Evolutionary conservation across 164 flowering plant genomes (phyloP).

Genomic region (Magnolia sinica): DNA sequence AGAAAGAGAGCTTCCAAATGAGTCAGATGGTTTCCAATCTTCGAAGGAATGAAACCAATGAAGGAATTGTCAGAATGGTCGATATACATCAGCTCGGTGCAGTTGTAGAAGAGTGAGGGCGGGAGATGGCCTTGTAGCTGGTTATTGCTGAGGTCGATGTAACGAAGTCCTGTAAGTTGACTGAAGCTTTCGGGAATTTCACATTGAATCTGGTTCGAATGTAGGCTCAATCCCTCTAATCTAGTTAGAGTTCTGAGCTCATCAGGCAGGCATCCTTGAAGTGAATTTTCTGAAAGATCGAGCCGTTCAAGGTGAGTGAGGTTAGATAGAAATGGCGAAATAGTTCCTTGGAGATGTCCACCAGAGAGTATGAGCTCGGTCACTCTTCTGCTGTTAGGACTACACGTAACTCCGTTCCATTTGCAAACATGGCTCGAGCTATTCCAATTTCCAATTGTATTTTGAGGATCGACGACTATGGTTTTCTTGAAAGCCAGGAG

Average conservation of each 20-base stretch:
- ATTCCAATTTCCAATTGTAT: slow-evolving; percentile 23
- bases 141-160: not conserved
- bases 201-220: not conserved
- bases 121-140: not conserved
- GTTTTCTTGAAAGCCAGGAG: slow-evolving; percentile 25
- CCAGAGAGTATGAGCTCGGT: slow-evolving; percentile 13
- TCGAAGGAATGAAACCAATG: slow-evolving; percentile 2
- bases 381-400: slow-evolving; percentile 21
- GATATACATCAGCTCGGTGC: not conserved
- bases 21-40: not conserved
- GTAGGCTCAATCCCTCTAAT: not conserved
- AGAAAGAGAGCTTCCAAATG: not conserved
- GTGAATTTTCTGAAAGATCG: slow-evolving; percentile 22
- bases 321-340: slow-evolving; percentile 30
- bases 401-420: slow-evolving; percentile 23
- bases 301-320: slow-evolving; percentile 22
- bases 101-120: slow-evolving; percentile 12
- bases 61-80: not conserved
- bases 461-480: slow-evolving; percentile 20
- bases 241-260: slow-evolving; percentile 16
- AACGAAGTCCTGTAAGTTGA: not conserved
- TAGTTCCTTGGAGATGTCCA: slow-evolving; percentile 15
- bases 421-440: slow-evolving; percentile 23
- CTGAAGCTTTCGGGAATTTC: not conserved
- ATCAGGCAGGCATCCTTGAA: slow-evolving; percentile 29